Conservation (phyloP, 345 rosid genomes). For the Alliaria petiolata region DNA sequence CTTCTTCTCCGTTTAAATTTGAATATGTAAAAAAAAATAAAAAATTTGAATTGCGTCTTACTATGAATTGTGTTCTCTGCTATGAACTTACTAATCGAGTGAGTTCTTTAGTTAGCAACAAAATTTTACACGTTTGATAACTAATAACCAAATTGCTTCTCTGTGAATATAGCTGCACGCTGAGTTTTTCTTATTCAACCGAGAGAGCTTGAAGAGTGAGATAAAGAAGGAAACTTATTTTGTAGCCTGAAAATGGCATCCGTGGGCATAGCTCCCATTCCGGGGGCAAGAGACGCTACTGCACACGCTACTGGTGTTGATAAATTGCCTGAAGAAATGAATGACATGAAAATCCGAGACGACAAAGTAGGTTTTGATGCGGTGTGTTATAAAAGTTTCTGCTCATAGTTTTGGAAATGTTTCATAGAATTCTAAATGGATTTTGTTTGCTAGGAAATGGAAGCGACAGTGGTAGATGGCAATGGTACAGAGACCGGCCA, state of each 20-base stretch:
- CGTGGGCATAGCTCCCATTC: conserved; percentile 54
- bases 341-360: conserved; percentile 85
- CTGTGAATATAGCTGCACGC: neutral
- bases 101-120: neutral
- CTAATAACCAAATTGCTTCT: neutral
- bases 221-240: neutral
- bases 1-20: too few species aligned
- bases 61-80: neutral
- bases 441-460: conserved; percentile 70
- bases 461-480: conserved; percentile 81
- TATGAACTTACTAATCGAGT: neutral
- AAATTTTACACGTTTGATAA: neutral
- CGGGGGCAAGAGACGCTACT: conserved; percentile 53
- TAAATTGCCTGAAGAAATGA: conserved; percentile 76
- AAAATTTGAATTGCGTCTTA: too few species aligned
- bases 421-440: neutral
- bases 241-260: conserved; percentile 53
- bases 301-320: conserved; percentile 59
- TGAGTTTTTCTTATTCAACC: neutral
- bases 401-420: neutral
- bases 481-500: conserved; percentile 93
- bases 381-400: neutral
- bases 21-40: too few species aligned
- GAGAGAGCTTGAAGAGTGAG: conserved; percentile 1
- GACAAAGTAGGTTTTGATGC: conserved; percentile 24